Conservation (phyloP, 2,329 filamentous ascomycete species). For the Aspergillus phoenicis region DNA sequence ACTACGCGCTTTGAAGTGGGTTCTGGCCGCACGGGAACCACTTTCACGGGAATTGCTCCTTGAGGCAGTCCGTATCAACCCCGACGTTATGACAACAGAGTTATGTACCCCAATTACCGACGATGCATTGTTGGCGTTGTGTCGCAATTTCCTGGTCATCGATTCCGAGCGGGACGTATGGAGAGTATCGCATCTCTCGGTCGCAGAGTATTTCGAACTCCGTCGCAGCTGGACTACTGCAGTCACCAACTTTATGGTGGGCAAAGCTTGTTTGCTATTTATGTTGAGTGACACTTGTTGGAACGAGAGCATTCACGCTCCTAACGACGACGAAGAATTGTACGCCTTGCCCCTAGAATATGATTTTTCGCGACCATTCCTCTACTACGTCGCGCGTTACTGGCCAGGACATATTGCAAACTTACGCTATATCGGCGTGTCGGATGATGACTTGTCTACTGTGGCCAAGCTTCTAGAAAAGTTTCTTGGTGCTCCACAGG, state of each 20-base stretch:
- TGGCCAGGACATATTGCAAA: neutral
- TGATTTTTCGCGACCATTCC: neutral
- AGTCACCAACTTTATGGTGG: neutral
- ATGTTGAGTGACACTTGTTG: neutral
- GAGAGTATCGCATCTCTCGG: constrained; percentile 20
- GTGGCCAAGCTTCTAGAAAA: neutral
- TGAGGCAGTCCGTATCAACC: constrained; percentile 12
- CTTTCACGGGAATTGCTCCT: constrained; percentile 8
- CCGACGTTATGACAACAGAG: neutral
- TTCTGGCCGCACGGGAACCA: constrained; percentile 9
- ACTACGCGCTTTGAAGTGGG: constrained; percentile 16
- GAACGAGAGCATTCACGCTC: too few species aligned
- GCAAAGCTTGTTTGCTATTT: neutral
- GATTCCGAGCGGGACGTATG: constrained; percentile 14
- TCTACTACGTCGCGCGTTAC: neutral
- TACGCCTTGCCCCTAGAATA: too few species aligned
- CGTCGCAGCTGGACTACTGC: neutral
- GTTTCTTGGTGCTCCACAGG: neutral
- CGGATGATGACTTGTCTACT: neutral
- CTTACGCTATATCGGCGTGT: neutral
- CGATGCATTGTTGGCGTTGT: constrained; percentile 15
- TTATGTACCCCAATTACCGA: constrained; percentile 8
- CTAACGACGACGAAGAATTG: too few species aligned
- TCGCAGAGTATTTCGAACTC: constrained; percentile 17
- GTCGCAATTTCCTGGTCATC: constrained; percentile 16